Evolutionary conservation across 1,284 basidiomycete genomes (phyloP).

Genomic region (Trichosporon coremiiforme): DNA sequence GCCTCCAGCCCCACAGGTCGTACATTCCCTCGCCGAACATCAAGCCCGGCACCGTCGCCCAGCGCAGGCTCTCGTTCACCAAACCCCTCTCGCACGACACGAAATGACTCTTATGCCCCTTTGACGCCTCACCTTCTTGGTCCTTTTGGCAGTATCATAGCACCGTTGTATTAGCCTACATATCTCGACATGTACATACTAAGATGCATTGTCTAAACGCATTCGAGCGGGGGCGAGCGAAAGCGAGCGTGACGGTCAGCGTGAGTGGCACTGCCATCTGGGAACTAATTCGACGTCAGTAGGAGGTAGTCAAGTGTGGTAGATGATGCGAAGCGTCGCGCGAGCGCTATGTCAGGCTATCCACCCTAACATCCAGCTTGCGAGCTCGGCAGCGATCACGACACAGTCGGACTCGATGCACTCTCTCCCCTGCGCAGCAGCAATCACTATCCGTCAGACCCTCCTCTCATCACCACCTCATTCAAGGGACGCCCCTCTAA

Average conservation of each 20-base stretch:
- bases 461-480: too few species aligned
- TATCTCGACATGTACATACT: constrained; percentile 1
- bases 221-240: not conserved
- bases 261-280: too few species aligned
- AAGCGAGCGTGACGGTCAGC: too few species aligned
- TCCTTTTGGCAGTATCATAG: constrained; percentile 1
- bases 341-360: too few species aligned
- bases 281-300: not conserved
- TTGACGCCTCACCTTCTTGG: not conserved
- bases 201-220: not conserved
- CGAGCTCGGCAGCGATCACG: too few species aligned
- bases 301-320: too few species aligned
- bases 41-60: not conserved
- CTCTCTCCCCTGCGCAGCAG: too few species aligned
- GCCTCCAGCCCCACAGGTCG: constrained; percentile 1
- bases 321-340: too few species aligned
- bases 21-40: constrained; percentile 9
- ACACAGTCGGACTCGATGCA: not conserved
- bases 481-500: not conserved
- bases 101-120: constrained; percentile 1
- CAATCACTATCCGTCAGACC: not conserved
- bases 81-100: not conserved
- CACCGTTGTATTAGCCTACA: constrained; percentile 1
- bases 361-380: too few species aligned
- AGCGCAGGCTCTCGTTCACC: constrained; percentile 11